Base-by-base conservation (phyloP, 1,139 yeast genomes). In the Eremothecium cymbalariae region DNA sequence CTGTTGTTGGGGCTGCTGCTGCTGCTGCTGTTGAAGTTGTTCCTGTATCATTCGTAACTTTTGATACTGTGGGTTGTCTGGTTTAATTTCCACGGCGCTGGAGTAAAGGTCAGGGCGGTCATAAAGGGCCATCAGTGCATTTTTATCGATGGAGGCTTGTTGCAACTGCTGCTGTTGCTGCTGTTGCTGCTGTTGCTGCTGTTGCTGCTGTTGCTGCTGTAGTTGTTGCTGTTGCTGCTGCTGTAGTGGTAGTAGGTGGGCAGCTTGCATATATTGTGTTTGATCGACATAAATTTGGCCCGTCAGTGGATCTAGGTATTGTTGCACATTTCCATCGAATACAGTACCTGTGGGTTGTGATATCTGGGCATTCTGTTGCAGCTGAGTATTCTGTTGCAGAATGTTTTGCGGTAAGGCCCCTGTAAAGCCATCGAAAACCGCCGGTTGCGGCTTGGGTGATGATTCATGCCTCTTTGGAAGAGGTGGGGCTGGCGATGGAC, bases 11-110 rank as follows among this genome's bases (percentile, higher is more conserved):
- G 27, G 37, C 19, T 29, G 43, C 20, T 34, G 44, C 23, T 39
- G 50, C 31, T 42, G 47, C 18, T 40, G 46, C 24, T 38, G 47
- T 24, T 40, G 50, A 22, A 41, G 50, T 26, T 37, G 44, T 33
- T 43, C 54, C 40, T 50, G 65, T 29, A 44, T 51, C 41, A 47
- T 54, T 31, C 43, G 48, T 11, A 44, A 36, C 39, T 69, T 73
- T 42, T 67, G 74, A 42, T 52, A 59, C 27, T 49, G 62, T 32
- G 51, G 59, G 46, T 46, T 54, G 39, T 38, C 50, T 31, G 42
- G 57, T 25, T 35, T 51, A 28, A 49, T 41, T 37, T 48, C 53
- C 18, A 57, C 59, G 2, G 57, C 50, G 11, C 53, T 45, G 20
- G 57, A 39, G 43, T 49, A 49, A 6, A 47, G 34, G 17, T 46